These are phyloP conservation scores for Neurospora intermedia DNA, from an alignment of 495 filamentous ascomycete genomes.

Conservation along the genomic window DNA sequence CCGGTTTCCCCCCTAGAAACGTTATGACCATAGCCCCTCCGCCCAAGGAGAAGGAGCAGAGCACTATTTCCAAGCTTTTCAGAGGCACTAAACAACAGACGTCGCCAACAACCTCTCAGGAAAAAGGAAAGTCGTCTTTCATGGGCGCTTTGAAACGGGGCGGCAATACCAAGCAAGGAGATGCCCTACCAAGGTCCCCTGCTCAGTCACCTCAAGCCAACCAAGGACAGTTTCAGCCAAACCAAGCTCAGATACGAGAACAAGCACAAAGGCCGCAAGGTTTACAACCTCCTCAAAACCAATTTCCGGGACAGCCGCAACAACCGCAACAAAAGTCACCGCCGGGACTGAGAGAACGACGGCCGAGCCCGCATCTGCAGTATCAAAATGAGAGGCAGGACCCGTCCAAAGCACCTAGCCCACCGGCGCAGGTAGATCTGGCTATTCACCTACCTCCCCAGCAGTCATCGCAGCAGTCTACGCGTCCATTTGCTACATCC, in stretches of 20 bases:
- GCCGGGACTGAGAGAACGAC: constrained; percentile 1
- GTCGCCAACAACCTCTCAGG: constrained; percentile 9
- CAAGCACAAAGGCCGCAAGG: constrained; percentile 4
- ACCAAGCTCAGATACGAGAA: constrained; percentile 5
- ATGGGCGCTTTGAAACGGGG: constrained; percentile 23
- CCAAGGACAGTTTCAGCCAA: constrained; percentile 8
- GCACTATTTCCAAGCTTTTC: constrained; percentile 24
- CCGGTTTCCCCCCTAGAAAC: constrained; percentile 1
- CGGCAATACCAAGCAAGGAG: constrained; percentile 16
- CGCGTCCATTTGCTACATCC: background rate
- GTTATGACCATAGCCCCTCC: constrained; percentile 4
- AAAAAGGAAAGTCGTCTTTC: constrained; percentile 20
- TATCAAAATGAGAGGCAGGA: constrained; percentile 3
- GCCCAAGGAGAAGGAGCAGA: constrained; percentile 18
- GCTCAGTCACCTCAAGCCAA: constrained; percentile 7
- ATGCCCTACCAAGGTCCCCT: constrained; percentile 3
- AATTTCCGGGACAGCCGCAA: constrained; percentile 2
- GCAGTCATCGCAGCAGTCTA: constrained; percentile 1
- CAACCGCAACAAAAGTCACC: constrained; percentile 4
- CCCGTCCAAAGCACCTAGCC: background rate
- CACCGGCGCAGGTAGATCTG: background rate
- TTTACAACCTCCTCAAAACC: background rate
- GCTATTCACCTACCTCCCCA: background rate
- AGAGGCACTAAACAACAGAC: constrained; percentile 16
- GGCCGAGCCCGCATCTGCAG: background rate